phyloP scores from a whole-genome alignment of 345 rosid species.

The Boechera retrofracta region DNA sequence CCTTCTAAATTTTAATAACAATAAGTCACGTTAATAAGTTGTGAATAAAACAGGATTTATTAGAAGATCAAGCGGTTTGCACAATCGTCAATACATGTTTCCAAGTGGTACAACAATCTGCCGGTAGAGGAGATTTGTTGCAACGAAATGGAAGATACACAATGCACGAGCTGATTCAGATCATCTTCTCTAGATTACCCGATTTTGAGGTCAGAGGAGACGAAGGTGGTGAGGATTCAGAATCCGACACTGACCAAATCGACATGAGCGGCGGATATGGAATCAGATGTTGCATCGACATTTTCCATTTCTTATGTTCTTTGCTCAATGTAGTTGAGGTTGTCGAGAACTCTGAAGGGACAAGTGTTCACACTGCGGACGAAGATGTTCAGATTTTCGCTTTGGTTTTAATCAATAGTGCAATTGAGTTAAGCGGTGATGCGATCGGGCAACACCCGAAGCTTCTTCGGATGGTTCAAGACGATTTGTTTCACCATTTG shows the following conservation, averaged over 20 bases:
- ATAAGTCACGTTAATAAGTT: background rate
- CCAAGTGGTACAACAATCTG: slow-evolving; percentile 83
- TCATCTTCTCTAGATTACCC: slow-evolving; percentile 68
- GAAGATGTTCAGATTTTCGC: slow-evolving; percentile 70
- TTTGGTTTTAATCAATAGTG: slow-evolving; percentile 72
- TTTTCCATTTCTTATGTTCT: slow-evolving; percentile 82
- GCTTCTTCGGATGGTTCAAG: slow-evolving; percentile 80
- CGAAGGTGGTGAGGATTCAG: slow-evolving; percentile 58
- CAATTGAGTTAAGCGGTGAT: slow-evolving; percentile 82
- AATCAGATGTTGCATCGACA: slow-evolving; percentile 68
- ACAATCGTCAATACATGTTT: slow-evolving; percentile 88
- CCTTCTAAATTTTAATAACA: no score
- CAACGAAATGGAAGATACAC: slow-evolving; percentile 77
- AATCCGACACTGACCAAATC: slow-evolving; percentile 65
- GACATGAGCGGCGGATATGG: slow-evolving; percentile 69
- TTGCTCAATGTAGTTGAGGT: slow-evolving; percentile 74
- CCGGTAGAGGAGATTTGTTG: slow-evolving; percentile 74
- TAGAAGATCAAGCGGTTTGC: slow-evolving; percentile 76
- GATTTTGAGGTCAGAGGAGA: slow-evolving; percentile 60
- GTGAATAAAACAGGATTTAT: slow-evolving; percentile 43
- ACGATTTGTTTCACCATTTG: slow-evolving; percentile 83
- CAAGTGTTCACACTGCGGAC: slow-evolving; percentile 55
- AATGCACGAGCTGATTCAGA: slow-evolving; percentile 86
- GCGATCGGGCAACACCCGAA: slow-evolving; percentile 72
- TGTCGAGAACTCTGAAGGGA: slow-evolving; percentile 66